These are phyloP conservation scores for Colletotrichum sp. DNA, from an alignment of 2,329 filamentous ascomycete genomes.

Conservation along the genomic window DNA sequence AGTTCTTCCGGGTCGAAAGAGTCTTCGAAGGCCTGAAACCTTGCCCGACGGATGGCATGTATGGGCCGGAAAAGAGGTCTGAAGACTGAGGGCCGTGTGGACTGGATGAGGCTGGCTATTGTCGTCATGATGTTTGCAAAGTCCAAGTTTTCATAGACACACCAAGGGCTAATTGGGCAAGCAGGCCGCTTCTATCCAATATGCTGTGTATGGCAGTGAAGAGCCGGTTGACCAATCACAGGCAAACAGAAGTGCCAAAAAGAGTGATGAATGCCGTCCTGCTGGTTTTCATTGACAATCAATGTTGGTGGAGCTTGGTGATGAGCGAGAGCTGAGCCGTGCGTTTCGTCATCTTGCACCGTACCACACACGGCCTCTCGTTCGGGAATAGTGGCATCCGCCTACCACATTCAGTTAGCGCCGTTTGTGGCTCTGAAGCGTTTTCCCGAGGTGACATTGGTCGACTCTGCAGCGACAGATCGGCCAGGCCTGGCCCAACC, in stretches of 20 bases:
- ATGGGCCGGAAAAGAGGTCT: neutral
- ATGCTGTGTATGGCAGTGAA: neutral
- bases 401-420: neutral
- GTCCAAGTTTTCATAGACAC: neutral
- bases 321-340: neutral
- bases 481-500: neutral
- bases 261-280: neutral
- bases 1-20: conserved; percentile 55
- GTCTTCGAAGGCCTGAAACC: conserved; percentile 54
- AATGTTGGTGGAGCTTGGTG: neutral
- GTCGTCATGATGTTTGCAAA: neutral
- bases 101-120: neutral
- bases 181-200: neutral
- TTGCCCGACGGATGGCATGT: conserved; percentile 17
- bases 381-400: neutral
- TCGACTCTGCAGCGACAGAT: neutral
- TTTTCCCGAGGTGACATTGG: conserved; percentile 5
- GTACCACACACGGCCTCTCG: neutral
- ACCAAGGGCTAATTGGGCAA: neutral
- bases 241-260: neutral
- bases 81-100: neutral
- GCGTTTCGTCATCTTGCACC: neutral
- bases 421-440: neutral
- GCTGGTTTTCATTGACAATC: neutral
- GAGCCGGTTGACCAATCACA: neutral